Conservation (phyloP, 2,329 filamentous ascomycete species). For the Trichophyton verrucosum region DNA sequence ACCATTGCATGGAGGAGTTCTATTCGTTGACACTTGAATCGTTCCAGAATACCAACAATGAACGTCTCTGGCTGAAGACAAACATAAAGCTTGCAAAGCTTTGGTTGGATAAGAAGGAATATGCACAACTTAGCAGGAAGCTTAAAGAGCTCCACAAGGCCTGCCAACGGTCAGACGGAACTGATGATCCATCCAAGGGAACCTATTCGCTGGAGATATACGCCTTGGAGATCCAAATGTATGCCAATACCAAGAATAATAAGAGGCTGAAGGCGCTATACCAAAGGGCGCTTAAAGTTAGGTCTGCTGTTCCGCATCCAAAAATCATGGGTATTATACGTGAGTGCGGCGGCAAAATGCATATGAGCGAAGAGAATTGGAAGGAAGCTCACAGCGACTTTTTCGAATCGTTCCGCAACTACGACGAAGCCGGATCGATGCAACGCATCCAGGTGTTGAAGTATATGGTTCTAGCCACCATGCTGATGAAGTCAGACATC, state of each 20-base stretch:
- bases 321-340: slow-evolving; percentile 99
- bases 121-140: slow-evolving; percentile 65
- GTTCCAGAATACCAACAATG: slow-evolving; percentile 95
- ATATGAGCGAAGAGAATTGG: slow-evolving; percentile 99
- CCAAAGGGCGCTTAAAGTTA: slow-evolving; percentile 77
- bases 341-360: slow-evolving; percentile 98
- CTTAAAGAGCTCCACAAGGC: slow-evolving; percentile 77
- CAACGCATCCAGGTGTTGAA: slow-evolving; percentile 96
- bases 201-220: slow-evolving; percentile 95
- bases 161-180: slow-evolving; percentile 76
- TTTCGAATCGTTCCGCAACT: slow-evolving; percentile 97
- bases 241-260: slow-evolving; percentile 91
- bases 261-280: slow-evolving; percentile 91
- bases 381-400: slow-evolving; percentile 94
- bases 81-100: slow-evolving; percentile 93
- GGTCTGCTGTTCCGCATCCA: slow-evolving; percentile 93
- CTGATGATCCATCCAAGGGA: slow-evolving; percentile 76
- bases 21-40: slow-evolving; percentile 87
- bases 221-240: slow-evolving; percentile 97
- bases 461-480: slow-evolving; percentile 89
- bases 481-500: slow-evolving; percentile 97
- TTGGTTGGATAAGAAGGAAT: slow-evolving; percentile 84
- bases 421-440: slow-evolving; percentile 92
- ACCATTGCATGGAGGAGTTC: slow-evolving; percentile 81
- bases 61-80: slow-evolving; percentile 92